Evolutionary conservation across 257 asterid species (phyloP).

Genomic region (Solanum etuberosum): DNA sequence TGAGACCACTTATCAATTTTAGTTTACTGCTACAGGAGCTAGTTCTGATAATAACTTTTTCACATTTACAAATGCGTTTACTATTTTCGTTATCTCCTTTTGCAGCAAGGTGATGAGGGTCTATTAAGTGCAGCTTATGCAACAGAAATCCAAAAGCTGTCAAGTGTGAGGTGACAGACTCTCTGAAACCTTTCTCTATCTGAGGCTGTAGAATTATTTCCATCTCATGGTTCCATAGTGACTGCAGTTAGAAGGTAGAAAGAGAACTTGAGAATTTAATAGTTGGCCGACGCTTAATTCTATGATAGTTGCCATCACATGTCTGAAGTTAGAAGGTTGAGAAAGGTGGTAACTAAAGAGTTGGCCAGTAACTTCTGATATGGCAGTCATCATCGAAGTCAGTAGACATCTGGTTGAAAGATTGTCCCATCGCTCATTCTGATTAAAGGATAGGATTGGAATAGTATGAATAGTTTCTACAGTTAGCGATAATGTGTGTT

Average conservation of each 20-base stretch:
- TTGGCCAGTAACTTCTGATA: background rate
- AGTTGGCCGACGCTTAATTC: background rate
- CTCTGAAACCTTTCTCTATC: background rate
- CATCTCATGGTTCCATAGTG: background rate
- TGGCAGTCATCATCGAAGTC: background rate
- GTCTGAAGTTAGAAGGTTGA: background rate
- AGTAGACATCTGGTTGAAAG: background rate
- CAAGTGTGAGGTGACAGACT: constrained; percentile 53
- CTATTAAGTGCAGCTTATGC: constrained; percentile 56
- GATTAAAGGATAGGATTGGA: background rate
- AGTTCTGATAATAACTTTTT: background rate
- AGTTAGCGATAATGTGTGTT: background rate
- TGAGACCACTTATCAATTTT: background rate
- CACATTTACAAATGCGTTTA: background rate
- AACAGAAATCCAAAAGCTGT: constrained; percentile 65
- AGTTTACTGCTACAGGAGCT: background rate
- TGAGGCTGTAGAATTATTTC: background rate
- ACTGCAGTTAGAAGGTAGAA: background rate
- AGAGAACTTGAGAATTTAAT: background rate
- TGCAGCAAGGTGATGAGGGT: constrained; percentile 97
- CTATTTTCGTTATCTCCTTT: constrained; percentile 7
- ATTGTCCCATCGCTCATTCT: background rate
- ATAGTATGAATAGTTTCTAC: background rate
- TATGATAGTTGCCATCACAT: background rate
- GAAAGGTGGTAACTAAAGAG: background rate